Evolutionary conservation across 371 early-diverging fungal species (phyloP).

Genomic region (Sporodiniella umbellata): DNA sequence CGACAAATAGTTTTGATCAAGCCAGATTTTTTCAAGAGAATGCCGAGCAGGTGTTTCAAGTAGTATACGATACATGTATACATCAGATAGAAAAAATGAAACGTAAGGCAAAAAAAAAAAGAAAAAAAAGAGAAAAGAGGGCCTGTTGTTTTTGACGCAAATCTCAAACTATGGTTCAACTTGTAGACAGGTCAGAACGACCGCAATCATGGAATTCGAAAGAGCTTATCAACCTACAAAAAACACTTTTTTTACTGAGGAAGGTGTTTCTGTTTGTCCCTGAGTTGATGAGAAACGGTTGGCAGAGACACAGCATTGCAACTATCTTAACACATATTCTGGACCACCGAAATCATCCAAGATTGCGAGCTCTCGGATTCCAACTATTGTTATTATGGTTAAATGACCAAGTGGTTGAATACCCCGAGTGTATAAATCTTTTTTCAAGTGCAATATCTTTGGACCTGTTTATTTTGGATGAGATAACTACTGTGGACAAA

Average conservation of each 20-base stretch:
- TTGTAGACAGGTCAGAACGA: slow-evolving; percentile 41
- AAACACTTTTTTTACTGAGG: slow-evolving; percentile 59
- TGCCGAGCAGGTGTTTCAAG: slow-evolving; percentile 67
- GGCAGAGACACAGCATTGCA: slow-evolving; percentile 66
- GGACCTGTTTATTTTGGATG: slow-evolving; percentile 65
- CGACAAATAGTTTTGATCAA: slow-evolving; percentile 70
- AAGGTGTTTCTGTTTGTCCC: slow-evolving; percentile 68
- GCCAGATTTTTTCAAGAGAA: slow-evolving; percentile 78
- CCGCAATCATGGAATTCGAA: slow-evolving; percentile 58
- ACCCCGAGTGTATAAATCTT: slow-evolving; percentile 59
- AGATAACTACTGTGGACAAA: slow-evolving; percentile 12
- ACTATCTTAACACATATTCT: slow-evolving; percentile 50
- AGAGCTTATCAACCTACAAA: slow-evolving; percentile 64
- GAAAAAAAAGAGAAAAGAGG: neutral
- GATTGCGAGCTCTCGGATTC: slow-evolving; percentile 71
- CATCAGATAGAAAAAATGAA: slow-evolving; percentile 74
- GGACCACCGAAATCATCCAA: slow-evolving; percentile 66
- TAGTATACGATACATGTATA: slow-evolving; percentile 65
- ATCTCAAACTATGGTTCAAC: neutral
- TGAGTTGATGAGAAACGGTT: slow-evolving; percentile 69
- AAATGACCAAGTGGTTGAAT: slow-evolving; percentile 62
- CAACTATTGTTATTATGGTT: slow-evolving; percentile 72
- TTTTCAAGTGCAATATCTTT: slow-evolving; percentile 65
- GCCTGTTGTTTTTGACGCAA: too few relatives aligned
- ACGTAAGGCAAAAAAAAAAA: slow-evolving; percentile 37